Evolutionary conservation across 768 basidiomycete species (phyloP).

Genomic region (Pisolithus sp.): DNA sequence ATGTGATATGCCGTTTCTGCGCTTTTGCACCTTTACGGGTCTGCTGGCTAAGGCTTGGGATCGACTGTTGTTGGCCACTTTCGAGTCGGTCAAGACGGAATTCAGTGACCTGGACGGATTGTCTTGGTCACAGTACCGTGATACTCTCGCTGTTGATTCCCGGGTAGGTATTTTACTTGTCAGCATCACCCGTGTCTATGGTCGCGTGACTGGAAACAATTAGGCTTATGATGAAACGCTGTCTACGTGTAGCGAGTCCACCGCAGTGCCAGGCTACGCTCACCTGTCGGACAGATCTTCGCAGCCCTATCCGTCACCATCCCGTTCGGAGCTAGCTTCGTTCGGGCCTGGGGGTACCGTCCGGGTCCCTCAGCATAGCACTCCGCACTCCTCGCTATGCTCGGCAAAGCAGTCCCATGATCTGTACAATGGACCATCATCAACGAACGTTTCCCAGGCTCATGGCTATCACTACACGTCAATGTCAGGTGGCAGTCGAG

Average conservation of each 20-base stretch:
- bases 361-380: constrained; percentile 24
- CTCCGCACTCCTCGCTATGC: constrained; percentile 19
- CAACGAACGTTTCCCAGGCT: constrained; percentile 7
- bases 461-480: background rate
- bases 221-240: constrained; percentile 25
- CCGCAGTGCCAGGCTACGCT: constrained; percentile 4
- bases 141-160: constrained; percentile 21
- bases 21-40: background rate
- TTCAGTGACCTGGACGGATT: constrained; percentile 58
- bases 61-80: constrained; percentile 33
- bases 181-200: background rate
- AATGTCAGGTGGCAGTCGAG: background rate
- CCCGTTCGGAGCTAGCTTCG: constrained; percentile 31
- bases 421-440: constrained; percentile 1
- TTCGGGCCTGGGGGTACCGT: constrained; percentile 36
- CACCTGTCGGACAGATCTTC: background rate
- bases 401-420: constrained; percentile 22
- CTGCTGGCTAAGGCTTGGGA: constrained; percentile 22
- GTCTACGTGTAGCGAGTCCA: constrained; percentile 14
- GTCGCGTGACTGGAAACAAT: background rate
- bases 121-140: constrained; percentile 39
- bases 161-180: constrained; percentile 15
- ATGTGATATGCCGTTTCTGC: background rate
- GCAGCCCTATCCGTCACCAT: constrained; percentile 23
- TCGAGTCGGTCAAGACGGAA: constrained; percentile 52